A percentile compares a stretch with the other conserved stretches of the same genome.
Conservation (phyloP, 345 rosid species). For the Rhodomyrtus tomentosa region DNA sequence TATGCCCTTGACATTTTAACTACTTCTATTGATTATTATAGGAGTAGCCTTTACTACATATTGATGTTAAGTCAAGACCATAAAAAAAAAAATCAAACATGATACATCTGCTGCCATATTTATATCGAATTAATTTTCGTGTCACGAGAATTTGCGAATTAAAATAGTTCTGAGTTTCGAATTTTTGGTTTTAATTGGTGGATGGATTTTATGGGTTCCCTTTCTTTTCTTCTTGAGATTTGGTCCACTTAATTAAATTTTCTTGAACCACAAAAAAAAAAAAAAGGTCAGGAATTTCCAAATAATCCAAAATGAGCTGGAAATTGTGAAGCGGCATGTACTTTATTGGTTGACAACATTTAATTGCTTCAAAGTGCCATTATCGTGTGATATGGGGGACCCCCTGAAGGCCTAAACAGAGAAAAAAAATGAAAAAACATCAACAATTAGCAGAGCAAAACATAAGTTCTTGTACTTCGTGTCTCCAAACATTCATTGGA, state of each 20-base stretch:
- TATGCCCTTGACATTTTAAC: not conserved
- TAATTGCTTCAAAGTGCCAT: not conserved
- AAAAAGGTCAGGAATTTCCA: not conserved
- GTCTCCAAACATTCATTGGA: not conserved
- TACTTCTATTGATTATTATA: not conserved
- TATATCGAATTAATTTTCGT: not conserved
- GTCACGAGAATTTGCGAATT: no score
- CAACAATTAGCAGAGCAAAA: not conserved
- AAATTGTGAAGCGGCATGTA: not conserved
- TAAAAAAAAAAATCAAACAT: not conserved
- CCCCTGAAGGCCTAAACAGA: not conserved
- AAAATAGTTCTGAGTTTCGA: accelerated
- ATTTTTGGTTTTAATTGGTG: not conserved
- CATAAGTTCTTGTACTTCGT: not conserved
- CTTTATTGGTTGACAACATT: not conserved
- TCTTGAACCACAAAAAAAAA: not conserved
- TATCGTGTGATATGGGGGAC: not conserved
- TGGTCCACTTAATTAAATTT: not conserved
- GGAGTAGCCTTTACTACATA: not conserved
- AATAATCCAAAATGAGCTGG: not conserved
- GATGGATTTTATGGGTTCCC: not conserved
- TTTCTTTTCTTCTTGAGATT: not conserved
- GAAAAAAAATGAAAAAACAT: not conserved
- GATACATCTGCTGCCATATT: accelerated
- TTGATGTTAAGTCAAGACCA: not conserved